Conservation (phyloP, 495 filamentous ascomycete species). For the Corynascus novoguineensis region DNA sequence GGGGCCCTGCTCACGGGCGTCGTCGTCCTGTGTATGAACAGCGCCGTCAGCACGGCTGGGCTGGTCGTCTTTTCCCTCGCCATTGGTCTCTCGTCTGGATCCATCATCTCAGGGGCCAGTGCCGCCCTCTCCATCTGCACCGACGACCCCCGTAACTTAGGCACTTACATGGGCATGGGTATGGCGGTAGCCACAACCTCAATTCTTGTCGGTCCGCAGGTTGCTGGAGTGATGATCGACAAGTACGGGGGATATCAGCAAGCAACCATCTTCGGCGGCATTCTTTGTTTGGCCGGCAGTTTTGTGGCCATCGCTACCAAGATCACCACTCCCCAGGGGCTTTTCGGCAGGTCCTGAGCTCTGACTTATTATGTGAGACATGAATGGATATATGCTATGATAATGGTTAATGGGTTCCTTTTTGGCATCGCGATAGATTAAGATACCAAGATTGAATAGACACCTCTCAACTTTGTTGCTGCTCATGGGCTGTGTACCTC, state of each 20-base stretch:
- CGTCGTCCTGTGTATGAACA: constrained; percentile 40
- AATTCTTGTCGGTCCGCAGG: constrained; percentile 48
- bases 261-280: constrained; percentile 45
- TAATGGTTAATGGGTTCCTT: background rate
- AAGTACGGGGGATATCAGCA: constrained; percentile 38
- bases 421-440: background rate
- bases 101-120: constrained; percentile 43
- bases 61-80: constrained; percentile 37
- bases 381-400: background rate
- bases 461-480: no score
- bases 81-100: constrained; percentile 40
- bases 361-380: background rate
- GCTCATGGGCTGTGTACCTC: no score
- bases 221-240: constrained; percentile 45
- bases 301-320: constrained; percentile 29
- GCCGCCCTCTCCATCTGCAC: constrained; percentile 41
- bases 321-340: constrained; percentile 23
- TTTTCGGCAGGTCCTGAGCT: constrained; percentile 20
- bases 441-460: no score
- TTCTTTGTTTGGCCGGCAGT: constrained; percentile 33
- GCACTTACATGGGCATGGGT: constrained; percentile 54
- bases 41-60: constrained; percentile 30
- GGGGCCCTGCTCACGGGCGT: constrained; percentile 35
- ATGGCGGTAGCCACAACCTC: constrained; percentile 41
- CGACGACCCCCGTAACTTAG: constrained; percentile 40